Evolutionary conservation across 2,329 filamentous ascomycete species (phyloP).

Genomic region (Aspergillus aculeatus): DNA sequence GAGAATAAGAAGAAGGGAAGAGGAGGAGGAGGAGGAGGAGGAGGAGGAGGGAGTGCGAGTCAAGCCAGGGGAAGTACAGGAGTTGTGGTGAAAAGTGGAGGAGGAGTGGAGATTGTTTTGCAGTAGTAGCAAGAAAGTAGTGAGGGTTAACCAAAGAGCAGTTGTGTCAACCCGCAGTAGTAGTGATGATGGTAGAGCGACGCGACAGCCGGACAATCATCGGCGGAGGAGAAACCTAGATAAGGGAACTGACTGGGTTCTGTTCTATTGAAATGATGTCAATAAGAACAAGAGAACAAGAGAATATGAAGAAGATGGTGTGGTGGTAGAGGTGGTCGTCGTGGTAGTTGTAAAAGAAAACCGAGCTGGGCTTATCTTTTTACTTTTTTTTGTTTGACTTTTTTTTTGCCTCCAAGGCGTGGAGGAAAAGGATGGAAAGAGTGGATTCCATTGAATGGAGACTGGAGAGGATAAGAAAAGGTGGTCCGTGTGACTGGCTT

Average conservation of each 20-base stretch:
- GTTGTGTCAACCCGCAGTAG: conserved; percentile 20
- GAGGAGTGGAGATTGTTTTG: conserved; percentile 6
- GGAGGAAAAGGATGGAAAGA: conserved; percentile 1
- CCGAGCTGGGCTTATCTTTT: conserved; percentile 2
- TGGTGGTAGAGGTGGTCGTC: background rate
- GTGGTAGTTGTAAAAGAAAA: background rate
- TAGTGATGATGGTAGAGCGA: conserved; percentile 18
- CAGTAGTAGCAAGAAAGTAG: conserved; percentile 2
- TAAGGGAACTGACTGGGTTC: conserved; percentile 8
- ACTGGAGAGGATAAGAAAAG: background rate
- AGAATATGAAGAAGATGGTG: conserved; percentile 10
- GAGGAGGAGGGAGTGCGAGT: background rate
- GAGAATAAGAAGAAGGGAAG: conserved; percentile 10
- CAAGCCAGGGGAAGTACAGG: background rate
- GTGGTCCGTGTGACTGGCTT: background rate
- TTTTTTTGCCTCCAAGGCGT: conserved; percentile 7
- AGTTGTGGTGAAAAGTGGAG: background rate
- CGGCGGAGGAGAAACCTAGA: background rate
- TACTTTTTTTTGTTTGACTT: conserved; percentile 3
- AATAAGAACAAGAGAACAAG: conserved; percentile 7
- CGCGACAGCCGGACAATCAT: conserved; percentile 20
- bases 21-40: conserved; percentile 6
- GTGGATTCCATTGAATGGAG: background rate
- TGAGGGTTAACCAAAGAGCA: background rate
- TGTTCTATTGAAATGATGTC: background rate